A percentile compares a stretch with the other conserved stretches of the same genome.
Evolutionary conservation across 129 eudicot genomes (phyloP).

Genomic region (Saussurea involucrata): DNA sequence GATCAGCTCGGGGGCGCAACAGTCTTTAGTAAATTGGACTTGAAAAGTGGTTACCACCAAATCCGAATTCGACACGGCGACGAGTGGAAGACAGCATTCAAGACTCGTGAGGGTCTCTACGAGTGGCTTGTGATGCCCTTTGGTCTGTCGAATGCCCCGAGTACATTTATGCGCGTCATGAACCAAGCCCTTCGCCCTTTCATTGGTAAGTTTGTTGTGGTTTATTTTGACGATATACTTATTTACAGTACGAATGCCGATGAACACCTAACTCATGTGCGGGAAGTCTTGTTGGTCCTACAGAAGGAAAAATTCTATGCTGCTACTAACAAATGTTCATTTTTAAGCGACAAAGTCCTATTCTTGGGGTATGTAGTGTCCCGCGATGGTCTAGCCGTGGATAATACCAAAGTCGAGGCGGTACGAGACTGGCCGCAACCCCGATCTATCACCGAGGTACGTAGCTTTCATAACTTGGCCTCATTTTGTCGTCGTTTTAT

Average conservation of each 20-base stretch:
- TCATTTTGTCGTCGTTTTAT: neutral
- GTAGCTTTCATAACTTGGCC: constrained; percentile 1
- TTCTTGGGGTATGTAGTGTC: constrained; percentile 6
- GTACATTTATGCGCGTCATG: too few species aligned
- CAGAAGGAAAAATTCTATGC: neutral
- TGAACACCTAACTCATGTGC: neutral
- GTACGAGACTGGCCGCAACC: neutral
- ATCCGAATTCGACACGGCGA: neutral
- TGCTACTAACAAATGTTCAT: neutral
- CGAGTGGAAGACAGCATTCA: neutral
- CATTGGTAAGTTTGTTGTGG: too few species aligned
- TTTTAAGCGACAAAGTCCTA: neutral
- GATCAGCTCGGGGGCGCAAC: neutral
- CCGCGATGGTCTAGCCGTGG: neutral
- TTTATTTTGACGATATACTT: constrained; percentile 1
- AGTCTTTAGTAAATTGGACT: neutral
- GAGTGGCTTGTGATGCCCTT: constrained; percentile 6
- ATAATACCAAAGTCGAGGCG: neutral
- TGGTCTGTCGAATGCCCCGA: too few species aligned
- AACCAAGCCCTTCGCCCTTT: too few species aligned
- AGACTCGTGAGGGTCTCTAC: neutral
- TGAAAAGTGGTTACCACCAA: too few species aligned
- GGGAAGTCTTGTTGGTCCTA: neutral
- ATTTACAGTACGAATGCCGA: neutral
- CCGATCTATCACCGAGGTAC: neutral